A percentile compares a stretch with the other conserved stretches of the same genome.
These are phyloP conservation scores for Malus sylvestris DNA, from an alignment of 306 rosid genomes.

Conservation along the genomic window DNA sequence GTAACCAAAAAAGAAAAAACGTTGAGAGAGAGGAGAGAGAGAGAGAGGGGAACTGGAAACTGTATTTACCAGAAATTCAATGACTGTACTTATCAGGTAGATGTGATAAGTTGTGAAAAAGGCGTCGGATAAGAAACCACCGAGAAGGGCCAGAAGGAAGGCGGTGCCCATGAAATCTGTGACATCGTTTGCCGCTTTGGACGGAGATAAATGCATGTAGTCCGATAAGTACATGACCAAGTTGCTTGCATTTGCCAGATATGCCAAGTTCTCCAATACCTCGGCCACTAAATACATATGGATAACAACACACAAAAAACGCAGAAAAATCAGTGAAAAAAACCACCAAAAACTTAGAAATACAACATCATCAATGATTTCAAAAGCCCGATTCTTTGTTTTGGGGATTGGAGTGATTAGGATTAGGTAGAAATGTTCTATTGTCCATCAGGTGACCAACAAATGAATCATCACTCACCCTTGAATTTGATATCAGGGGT, in stretches of 20 bases:
- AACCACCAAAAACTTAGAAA: background rate
- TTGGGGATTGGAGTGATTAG: background rate
- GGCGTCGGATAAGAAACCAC: slow-evolving; percentile 88
- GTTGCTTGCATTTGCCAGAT: slow-evolving; percentile 86
- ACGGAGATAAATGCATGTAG: slow-evolving; percentile 79
- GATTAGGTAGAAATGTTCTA: background rate
- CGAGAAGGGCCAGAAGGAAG: slow-evolving; percentile 89
- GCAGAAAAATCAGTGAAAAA: background rate
- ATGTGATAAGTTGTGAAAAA: slow-evolving; percentile 72
- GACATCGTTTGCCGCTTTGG: slow-evolving; percentile 78
- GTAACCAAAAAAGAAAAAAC: background rate
- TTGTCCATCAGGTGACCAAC: background rate
- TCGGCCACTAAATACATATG: slow-evolving; percentile 54
- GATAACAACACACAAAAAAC: background rate
- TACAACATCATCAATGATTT: background rate
- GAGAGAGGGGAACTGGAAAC: slow-evolving; percentile 1
- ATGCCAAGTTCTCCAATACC: slow-evolving; percentile 85
- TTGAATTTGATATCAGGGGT: background rate
- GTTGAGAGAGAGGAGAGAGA: background rate
- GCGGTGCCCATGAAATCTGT: slow-evolving; percentile 97
- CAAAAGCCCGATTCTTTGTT: background rate
- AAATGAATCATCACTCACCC: background rate
- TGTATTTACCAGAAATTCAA: slow-evolving; percentile 70
- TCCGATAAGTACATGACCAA: slow-evolving; percentile 56
- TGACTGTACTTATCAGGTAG: slow-evolving; percentile 73